Base-by-base conservation (phyloP, 228 moss, liverwort and hornwort genomes). In the Sphagnum magellanicum region DNA sequence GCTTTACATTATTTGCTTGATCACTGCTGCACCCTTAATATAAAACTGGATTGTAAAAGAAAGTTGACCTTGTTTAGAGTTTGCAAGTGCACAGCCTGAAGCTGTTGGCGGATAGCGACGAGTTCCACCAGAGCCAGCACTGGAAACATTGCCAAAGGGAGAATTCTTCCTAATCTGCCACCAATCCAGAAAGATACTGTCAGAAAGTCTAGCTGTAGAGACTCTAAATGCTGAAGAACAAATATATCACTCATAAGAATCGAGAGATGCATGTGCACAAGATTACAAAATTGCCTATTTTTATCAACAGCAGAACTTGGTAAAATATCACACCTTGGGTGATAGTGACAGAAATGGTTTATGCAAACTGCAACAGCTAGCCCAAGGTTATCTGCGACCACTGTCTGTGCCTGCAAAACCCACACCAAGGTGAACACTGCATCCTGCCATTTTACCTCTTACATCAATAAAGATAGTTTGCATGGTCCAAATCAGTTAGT, bases 381-480 rank as follows among this genome's bases (percentile, higher is more conserved):
- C 62, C 97, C 97, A 51, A 91, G 67, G 70, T 97, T 97, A 73
- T 97, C 97, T 49, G 91, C 91, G 61, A 91, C 82, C 66, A 97
- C 97, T 60, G 90, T 91, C 72, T 97, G 97, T 74, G 91, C 97
- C 96, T 96, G 80, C 80, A 74, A 49, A 55, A 8, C 55, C 48
- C 15, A 10, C 12, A 50, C 32, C 59, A 62, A 14, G 32, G 4
- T 10, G 16, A 6, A 62, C 61, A 62, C 47, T 0, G 47, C 9
- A 57, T 57, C 2, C 55, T 57, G 61, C 61, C 17, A 32, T 32
- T 32, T 32, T 32, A 32, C 32, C 32, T 32, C 32, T 32, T 32
- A 32, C 32, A 32, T 32, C 32, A 32, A 32, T 32, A 32, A 32
- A 32, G 32, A 32, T 32, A 32, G 32, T 32, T 32, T 3, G 3